A percentile compares a stretch with the other conserved stretches of the same genome.
Conservation (phyloP, 352 stramenopile species). For the Aphanomyces cochlioides region DNA sequence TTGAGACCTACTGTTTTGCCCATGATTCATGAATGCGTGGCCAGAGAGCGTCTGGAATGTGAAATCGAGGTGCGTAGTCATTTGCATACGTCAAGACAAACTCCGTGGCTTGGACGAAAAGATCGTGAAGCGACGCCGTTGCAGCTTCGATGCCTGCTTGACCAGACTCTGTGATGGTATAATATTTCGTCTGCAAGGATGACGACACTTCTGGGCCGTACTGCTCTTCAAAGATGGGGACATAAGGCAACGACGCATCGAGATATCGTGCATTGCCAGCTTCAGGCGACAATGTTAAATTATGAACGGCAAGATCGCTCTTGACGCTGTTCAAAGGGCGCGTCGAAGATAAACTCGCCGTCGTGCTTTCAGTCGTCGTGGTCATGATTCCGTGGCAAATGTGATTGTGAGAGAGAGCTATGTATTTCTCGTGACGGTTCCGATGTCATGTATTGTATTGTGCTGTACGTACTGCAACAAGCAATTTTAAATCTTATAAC, state of each 20-base stretch:
- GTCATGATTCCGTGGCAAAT: too few relatives aligned
- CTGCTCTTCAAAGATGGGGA: constrained; percentile 23
- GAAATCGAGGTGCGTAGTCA: constrained; percentile 16
- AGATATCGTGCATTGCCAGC: constrained; percentile 12
- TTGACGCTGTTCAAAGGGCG: constrained; percentile 16
- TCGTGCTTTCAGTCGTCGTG: not conserved
- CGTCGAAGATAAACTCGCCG: not conserved
- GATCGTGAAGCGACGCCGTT: constrained; percentile 11
- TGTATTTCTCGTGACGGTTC: not conserved
- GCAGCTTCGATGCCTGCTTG: constrained; percentile 27
- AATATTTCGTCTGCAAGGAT: constrained; percentile 12
- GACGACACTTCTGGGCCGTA: constrained; percentile 21
- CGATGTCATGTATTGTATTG: too few relatives aligned
- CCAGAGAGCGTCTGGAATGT: constrained; percentile 23
- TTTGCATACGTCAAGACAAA: constrained; percentile 16
- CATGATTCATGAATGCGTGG: constrained; percentile 22
- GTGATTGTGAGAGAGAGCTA: not conserved
- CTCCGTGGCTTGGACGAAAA: constrained; percentile 25
- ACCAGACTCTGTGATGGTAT: constrained; percentile 25
- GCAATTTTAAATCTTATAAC: too few relatives aligned
- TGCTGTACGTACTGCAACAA: too few relatives aligned
- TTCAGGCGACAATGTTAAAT: not conserved
- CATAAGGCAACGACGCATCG: constrained; percentile 20
- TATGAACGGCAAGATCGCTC: constrained; percentile 16
- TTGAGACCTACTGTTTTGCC: not conserved